Evolutionary conservation across 148 eudicot species (phyloP).

Genomic region (Fagopyrum tataricum): DNA sequence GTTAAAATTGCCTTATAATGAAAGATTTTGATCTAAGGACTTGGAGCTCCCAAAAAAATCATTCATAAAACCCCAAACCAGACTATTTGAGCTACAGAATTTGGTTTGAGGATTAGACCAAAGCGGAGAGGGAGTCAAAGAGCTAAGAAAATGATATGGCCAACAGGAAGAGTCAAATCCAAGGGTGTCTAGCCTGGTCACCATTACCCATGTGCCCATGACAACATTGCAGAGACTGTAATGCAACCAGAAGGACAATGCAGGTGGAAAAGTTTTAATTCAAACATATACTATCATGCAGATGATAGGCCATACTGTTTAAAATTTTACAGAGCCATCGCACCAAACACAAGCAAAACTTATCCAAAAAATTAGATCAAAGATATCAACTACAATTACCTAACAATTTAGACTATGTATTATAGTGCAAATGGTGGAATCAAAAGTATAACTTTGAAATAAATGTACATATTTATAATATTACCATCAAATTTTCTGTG

Average conservation of each 20-base stretch:
- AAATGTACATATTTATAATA: background rate
- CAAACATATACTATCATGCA: background rate
- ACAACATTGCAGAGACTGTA: no score
- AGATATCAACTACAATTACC: background rate
- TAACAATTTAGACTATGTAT: background rate
- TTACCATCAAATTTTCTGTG: slow-evolving; percentile 44
- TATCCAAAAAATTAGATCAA: background rate
- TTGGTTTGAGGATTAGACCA: background rate
- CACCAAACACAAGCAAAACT: background rate
- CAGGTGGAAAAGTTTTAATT: no score
- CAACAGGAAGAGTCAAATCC: background rate
- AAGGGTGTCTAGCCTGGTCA: no score
- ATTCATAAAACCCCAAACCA: background rate
- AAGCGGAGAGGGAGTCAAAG: no score
- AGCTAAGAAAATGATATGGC: no score
- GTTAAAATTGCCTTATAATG: background rate
- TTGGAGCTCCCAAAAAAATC: background rate
- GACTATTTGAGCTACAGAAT: background rate
- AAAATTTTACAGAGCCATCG: background rate
- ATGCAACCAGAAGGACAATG: no score
- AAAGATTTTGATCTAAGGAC: background rate
- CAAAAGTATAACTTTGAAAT: background rate
- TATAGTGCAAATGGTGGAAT: background rate
- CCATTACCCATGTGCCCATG: no score
- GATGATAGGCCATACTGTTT: background rate